Percentiles rank a stretch among this genome's conserved stretches.
Conservation (phyloP, 1,284 basidiomycete genomes). For the Irpex sp. region DNA sequence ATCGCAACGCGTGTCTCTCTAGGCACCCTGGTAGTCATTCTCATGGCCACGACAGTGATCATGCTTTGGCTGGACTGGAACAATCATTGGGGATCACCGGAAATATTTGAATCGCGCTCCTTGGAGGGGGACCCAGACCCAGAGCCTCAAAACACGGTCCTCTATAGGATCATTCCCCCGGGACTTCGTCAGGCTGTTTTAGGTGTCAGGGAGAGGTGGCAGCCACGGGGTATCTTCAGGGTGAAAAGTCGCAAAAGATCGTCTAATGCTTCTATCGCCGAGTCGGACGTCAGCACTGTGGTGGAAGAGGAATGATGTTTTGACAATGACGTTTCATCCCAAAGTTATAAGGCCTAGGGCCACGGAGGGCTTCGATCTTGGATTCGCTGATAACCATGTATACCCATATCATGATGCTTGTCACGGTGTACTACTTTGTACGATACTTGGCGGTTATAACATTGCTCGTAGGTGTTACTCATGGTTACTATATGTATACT, state of each 20-base stretch:
- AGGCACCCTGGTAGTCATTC: background rate
- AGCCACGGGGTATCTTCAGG: background rate
- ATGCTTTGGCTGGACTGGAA: constrained; percentile 3
- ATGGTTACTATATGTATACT: too few species aligned
- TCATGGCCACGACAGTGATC: background rate
- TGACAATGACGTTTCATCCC: too few species aligned
- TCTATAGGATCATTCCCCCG: background rate
- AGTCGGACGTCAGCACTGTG: background rate
- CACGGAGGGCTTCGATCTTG: too few species aligned
- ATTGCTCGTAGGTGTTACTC: too few species aligned
- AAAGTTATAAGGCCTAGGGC: too few species aligned
- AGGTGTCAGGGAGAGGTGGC: background rate
- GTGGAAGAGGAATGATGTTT: background rate
- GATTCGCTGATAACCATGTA: too few species aligned
- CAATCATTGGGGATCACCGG: background rate
- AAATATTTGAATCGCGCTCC: background rate
- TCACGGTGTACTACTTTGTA: too few species aligned
- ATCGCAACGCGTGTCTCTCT: constrained; percentile 1
- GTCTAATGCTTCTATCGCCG: background rate
- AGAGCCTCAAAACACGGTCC: background rate
- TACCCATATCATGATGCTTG: too few species aligned
- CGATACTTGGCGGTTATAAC: too few species aligned
- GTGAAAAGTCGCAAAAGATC: background rate
- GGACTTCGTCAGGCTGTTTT: background rate
- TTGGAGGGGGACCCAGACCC: too few species aligned